Base-by-base conservation (phyloP, 805 yeast species). In the Cyberlindnera mississippiensis region DNA sequence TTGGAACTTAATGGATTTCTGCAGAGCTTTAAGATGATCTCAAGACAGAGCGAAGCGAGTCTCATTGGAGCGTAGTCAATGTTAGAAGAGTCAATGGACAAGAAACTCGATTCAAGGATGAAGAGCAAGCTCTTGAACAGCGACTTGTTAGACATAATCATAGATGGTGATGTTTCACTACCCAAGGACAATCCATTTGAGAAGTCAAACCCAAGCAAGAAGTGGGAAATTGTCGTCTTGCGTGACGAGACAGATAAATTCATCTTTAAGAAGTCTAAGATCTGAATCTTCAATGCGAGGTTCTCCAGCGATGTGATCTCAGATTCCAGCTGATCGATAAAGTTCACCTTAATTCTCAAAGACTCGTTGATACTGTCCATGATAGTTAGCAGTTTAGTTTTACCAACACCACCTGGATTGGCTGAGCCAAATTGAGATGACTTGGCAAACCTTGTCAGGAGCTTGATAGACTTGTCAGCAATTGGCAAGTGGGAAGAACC, bases 301-400 rank as follows among this genome's bases (percentile, higher is more conserved):
- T 65, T 63, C 6, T 67, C 62, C 7, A 66, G 60, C n/a, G 55
- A 50, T 1, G 63, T 61, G 30, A 72, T 67, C 7, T 68, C 67
- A 6, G 76, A 52, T 33, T 75, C 81, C 17, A 83, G 53, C 54
- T 87, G 95, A 31, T 78, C 75, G 32, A 86, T 78, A 45, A 89
- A 80, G 0, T 88, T 78, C 51, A 75, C 76, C 45, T 84, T 76
- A 29, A 91, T 84, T 49, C 90, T 72, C 2, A 73, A 66, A 0
- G 95, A 78, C 51, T 90, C 96, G 50, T 86, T 86, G 26, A 85
- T 76, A 13, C 89, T 82, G 52, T 82, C 84, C 40, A 85, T 72
- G 29, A 85, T 71, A 0, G 87, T 79, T 35, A 90, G 61, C 12
- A 91, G 63, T 49, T 89, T 76, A 47, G 80, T 81, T 40, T 71